These are phyloP conservation scores for Lomentospora prolificans DNA, from an alignment of 2,329 filamentous ascomycete genomes.

Conservation along the genomic window DNA sequence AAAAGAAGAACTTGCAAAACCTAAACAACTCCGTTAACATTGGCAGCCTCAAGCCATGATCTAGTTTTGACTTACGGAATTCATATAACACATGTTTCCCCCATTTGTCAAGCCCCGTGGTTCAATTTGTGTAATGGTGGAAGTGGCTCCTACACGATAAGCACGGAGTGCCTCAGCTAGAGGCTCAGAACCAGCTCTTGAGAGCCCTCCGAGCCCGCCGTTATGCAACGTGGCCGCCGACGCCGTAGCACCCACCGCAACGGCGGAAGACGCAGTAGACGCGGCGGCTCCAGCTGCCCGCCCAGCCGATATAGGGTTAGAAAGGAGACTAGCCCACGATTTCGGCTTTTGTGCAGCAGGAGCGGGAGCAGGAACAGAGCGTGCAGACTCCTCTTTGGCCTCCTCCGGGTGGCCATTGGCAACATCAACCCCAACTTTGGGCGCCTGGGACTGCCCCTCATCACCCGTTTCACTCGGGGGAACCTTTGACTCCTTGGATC, in stretches of 20 bases:
- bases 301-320: conserved; percentile 7
- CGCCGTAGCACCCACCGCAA: conserved; percentile 13
- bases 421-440: not conserved
- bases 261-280: conserved; percentile 5
- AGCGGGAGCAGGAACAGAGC: conserved; percentile 12
- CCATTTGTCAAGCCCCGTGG: conserved; percentile 92
- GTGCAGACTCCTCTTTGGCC: conserved; percentile 13
- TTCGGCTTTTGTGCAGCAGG: conserved; percentile 15
- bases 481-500: conserved; percentile 18
- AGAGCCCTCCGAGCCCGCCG: conserved; percentile 22
- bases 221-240: conserved; percentile 14
- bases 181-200: conserved; percentile 42
- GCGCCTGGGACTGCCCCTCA: not conserved
- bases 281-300: conserved; percentile 19
- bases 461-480: conserved; percentile 1
- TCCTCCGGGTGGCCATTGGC: conserved; percentile 12
- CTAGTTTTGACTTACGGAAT: conserved; percentile 59
- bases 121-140: conserved; percentile 74
- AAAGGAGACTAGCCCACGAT: conserved; percentile 12
- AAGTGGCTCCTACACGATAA: conserved; percentile 56
- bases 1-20: conserved; percentile 92
- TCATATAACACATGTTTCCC: conserved; percentile 99
- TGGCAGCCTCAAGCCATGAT: conserved; percentile 17
- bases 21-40: conserved; percentile 33
- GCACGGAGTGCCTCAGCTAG: conserved; percentile 67